Evolutionary conservation across 495 filamentous ascomycete genomes (phyloP).

Genomic region (Hypoxylon subgilvum): DNA sequence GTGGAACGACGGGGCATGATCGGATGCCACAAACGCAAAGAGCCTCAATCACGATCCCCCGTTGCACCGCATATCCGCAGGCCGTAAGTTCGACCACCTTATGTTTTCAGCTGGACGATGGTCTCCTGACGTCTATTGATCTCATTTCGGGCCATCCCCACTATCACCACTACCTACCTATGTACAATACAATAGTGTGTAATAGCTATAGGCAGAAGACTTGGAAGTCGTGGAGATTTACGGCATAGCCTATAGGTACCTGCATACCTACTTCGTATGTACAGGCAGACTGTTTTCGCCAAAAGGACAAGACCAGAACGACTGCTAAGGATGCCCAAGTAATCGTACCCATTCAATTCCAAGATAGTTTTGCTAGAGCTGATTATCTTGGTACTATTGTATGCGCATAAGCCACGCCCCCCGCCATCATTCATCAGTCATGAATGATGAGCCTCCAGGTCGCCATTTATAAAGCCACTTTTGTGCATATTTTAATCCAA

Average conservation of each 20-base stretch:
- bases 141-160: too few relatives aligned
- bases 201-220: too few relatives aligned
- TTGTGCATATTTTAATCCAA: constrained; percentile 4
- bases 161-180: too few relatives aligned
- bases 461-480: neutral
- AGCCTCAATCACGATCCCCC: constrained; percentile 16
- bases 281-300: constrained; percentile 7
- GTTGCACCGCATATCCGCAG: constrained; percentile 13
- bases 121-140: too few relatives aligned
- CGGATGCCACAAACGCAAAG: constrained; percentile 1
- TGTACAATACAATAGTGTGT: too few relatives aligned
- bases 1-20: neutral
- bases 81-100: neutral
- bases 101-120: constrained; percentile 2
- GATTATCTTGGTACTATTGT: too few relatives aligned
- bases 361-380: constrained; percentile 12
- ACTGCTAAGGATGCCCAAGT: neutral
- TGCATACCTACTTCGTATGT: too few relatives aligned
- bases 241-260: too few relatives aligned
- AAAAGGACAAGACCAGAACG: constrained; percentile 14
- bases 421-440: too few relatives aligned
- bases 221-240: too few relatives aligned
- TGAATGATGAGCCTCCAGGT: too few relatives aligned
- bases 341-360: constrained; percentile 8
- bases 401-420: too few relatives aligned